Percentiles rank a stretch among this genome's conserved stretches.
phyloP scores from a whole-genome alignment of 441 rosid species.

The Erysimum cheiri region DNA sequence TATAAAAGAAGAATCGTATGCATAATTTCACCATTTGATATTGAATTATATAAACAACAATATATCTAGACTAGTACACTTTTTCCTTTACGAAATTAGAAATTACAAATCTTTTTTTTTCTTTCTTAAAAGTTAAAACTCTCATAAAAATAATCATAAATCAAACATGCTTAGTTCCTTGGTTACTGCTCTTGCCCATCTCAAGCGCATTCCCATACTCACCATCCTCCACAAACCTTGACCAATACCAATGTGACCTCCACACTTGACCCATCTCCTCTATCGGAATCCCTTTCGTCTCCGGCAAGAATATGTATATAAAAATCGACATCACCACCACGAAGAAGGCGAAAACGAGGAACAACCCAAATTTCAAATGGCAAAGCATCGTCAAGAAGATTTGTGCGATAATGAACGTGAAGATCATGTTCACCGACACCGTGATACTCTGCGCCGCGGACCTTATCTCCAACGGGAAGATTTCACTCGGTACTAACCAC shows the following conservation, averaged over 20 bases:
- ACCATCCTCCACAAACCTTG: slow-evolving; percentile 52
- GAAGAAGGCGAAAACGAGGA: slow-evolving; percentile 72
- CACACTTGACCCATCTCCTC: slow-evolving; percentile 68
- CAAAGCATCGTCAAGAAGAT: slow-evolving; percentile 64
- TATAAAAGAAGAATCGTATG: background rate
- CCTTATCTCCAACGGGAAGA: slow-evolving; percentile 71
- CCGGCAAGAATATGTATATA: slow-evolving; percentile 63
- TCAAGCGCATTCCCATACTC: slow-evolving; percentile 53
- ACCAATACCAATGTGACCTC: slow-evolving; percentile 83
- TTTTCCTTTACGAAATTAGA: slow-evolving; percentile 31
- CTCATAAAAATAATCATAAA: background rate
- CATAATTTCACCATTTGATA: slow-evolving; percentile 15
- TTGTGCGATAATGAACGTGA: slow-evolving; percentile 68
- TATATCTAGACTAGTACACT: slow-evolving; percentile 32
- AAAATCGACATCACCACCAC: slow-evolving; percentile 66
- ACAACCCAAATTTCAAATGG: slow-evolving; percentile 64
- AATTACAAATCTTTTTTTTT: slow-evolving; percentile 12
- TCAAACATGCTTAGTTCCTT: slow-evolving; percentile 53
- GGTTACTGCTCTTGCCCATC: slow-evolving; percentile 63
- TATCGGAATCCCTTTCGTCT: slow-evolving; percentile 72
- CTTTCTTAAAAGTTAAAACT: no score
- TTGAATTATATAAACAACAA: slow-evolving; percentile 39
- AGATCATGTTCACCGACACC: slow-evolving; percentile 62
- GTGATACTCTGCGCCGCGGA: slow-evolving; percentile 70
- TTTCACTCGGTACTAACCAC: slow-evolving; percentile 78